Base-by-base conservation (phyloP, 176 grass and related monocot species). In the Melocanna baccifera region DNA sequence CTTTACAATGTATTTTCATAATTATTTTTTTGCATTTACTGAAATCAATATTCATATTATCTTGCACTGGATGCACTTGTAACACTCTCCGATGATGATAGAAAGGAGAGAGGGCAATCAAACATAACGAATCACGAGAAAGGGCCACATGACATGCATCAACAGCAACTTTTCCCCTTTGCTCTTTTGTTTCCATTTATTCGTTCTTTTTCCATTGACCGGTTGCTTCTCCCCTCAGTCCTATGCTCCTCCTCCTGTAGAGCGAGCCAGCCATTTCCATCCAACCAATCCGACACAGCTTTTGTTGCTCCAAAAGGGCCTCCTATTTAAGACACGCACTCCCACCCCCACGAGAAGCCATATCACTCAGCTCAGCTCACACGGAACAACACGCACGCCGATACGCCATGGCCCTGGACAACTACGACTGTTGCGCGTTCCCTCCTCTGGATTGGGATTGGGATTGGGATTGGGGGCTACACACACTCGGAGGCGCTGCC, bases 111-210 rank as follows among this genome's bases (percentile, higher is more conserved):
- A 85, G 58, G 4, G 75, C 45, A 43, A 80, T 76, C 78, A 78
- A 89, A 81, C 84, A 73, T 59, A 84, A 84, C 87, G 91, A 90
- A 92, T 90, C 85, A 92, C 91, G 81, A 93, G 88, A 85, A 85
- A 93, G 36, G 59, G 20, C 18, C 9, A 1, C 10, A 47, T 34
- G 5, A 39, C 32, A 81, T 76, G 71, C 36, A 53, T 53, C 69
- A 86, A 62, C 51, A n/a, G 34, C 73, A 81, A 36, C 78, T 82
- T 93, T 86, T 85, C 2, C 8, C 46, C 69, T 90, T 78, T 67
- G 16, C 78, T 64, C 82, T 87, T 85, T 85, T 70, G 72, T 71
- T 88, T 9, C 73, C 69, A 19, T 78, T 73, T 84, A 75, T 34
- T 45, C 52, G 1, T 92, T 76, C 81, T 84, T 87, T 87, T 62